Evolutionary conservation across 805 yeast species (phyloP).

Genomic region (Candida succiphila): DNA sequence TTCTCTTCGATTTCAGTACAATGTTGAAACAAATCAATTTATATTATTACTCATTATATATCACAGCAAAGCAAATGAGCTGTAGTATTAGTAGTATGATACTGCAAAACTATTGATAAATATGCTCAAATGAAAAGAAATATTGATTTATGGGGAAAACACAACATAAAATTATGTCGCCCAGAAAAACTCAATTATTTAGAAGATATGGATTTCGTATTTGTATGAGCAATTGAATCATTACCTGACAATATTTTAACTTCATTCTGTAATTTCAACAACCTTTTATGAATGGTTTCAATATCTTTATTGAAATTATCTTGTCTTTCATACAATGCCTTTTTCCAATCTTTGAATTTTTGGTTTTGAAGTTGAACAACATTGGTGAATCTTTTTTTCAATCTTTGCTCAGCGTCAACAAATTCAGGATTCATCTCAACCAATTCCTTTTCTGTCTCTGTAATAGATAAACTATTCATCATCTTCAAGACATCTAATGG

Average conservation of each 20-base stretch:
- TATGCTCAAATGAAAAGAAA: too few species aligned
- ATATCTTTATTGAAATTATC: constrained; percentile 45
- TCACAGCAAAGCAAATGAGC: too few species aligned
- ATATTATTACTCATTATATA: too few species aligned
- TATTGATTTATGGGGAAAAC: too few species aligned
- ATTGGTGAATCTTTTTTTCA: constrained; percentile 33
- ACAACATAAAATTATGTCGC: too few species aligned
- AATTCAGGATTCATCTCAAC: constrained; percentile 37
- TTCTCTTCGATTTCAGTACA: too few species aligned
- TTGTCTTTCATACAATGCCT: constrained; percentile 44
- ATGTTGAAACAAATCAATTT: too few species aligned
- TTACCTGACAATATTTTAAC: neutral
- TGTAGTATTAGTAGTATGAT: too few species aligned
- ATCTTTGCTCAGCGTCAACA: constrained; percentile 30
- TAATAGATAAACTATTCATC: constrained; percentile 26
- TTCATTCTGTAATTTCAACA: constrained; percentile 25
- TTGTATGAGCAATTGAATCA: too few species aligned
- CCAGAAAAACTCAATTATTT: too few species aligned
- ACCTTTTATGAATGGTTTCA: constrained; percentile 27
- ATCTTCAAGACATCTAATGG: constrained; percentile 26
- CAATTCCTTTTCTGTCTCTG: constrained; percentile 27
- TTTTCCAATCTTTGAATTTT: constrained; percentile 55
- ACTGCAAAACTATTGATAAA: too few species aligned
- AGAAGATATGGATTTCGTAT: too few species aligned
- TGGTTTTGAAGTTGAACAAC: constrained; percentile 39